Percentiles rank a stretch among this genome's conserved stretches.
Conservation (phyloP, 345 rosid species). For the Eucalyptus victrix region DNA sequence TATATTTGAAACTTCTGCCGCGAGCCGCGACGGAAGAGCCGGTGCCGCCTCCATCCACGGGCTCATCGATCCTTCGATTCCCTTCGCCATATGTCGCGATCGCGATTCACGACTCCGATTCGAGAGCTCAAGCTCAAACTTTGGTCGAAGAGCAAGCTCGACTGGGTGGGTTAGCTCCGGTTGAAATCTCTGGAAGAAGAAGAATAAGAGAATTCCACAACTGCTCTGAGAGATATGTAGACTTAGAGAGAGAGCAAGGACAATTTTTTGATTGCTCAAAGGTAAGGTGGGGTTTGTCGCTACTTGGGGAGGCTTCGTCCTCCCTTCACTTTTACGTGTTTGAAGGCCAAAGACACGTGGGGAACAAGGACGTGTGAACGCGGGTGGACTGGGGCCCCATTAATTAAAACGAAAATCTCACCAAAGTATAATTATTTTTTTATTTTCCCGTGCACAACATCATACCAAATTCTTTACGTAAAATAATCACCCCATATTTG, state of each 20-base stretch:
- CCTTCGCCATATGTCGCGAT: constrained; percentile 8
- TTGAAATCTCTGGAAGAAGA: background rate
- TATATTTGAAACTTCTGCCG: background rate
- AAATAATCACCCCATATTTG: too few relatives aligned
- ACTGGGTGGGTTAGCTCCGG: background rate
- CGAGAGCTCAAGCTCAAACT: background rate
- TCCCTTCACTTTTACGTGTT: background rate
- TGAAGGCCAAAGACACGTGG: background rate
- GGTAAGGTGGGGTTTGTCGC: background rate
- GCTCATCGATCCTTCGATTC: background rate
- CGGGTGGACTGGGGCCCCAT: background rate
- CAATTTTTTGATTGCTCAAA: background rate
- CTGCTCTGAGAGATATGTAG: background rate
- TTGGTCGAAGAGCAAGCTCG: background rate
- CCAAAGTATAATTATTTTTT: too few relatives aligned
- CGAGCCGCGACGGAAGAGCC: background rate
- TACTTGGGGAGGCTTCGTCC: background rate
- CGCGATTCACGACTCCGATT: background rate
- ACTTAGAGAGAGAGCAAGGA: background rate
- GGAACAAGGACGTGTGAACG: background rate
- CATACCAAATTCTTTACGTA: too few relatives aligned
- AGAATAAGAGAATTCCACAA: background rate
- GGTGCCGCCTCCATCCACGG: constrained; percentile 33
- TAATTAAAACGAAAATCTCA: too few relatives aligned
- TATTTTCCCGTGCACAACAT: too few relatives aligned